These are phyloP conservation scores for Lophiostoma macrostomum DNA, from an alignment of 495 filamentous ascomycete genomes.

Conservation along the genomic window DNA sequence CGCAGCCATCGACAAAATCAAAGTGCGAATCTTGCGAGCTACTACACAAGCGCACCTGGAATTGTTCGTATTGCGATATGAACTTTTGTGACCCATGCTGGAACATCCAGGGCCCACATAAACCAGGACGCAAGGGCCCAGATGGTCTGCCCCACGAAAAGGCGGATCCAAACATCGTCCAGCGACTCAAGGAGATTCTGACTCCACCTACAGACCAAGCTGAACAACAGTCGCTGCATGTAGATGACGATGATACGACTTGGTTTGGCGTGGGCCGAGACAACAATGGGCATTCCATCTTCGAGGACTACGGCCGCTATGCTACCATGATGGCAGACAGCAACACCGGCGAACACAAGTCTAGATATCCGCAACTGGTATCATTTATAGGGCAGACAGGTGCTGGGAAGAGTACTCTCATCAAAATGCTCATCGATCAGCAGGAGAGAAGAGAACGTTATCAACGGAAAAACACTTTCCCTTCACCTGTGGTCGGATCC, in stretches of 20 bases:
- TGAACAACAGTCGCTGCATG: neutral
- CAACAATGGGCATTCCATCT: neutral
- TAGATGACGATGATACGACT: constrained; percentile 4
- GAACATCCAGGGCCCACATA: constrained; percentile 1
- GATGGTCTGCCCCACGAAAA: constrained; percentile 4
- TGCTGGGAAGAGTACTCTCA: constrained; percentile 57
- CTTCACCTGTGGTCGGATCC: constrained; percentile 42
- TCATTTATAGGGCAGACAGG: constrained; percentile 49
- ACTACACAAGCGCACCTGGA: neutral
- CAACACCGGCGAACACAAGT: neutral
- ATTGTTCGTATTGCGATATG: constrained; percentile 7
- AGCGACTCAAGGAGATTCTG: constrained; percentile 1
- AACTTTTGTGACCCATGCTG: constrained; percentile 5
- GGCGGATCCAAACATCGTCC: neutral
- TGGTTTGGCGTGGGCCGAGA: constrained; percentile 5
- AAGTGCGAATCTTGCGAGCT: neutral
- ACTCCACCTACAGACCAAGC: neutral
- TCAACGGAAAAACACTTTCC: constrained; percentile 30
- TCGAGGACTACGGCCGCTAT: constrained; percentile 5
- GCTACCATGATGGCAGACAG: neutral
- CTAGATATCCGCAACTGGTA: constrained; percentile 38
- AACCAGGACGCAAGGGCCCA: neutral
- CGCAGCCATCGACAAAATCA: too few species aligned
- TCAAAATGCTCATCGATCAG: constrained; percentile 50
- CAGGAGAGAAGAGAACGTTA: constrained; percentile 21